These are phyloP conservation scores for Vanderwaltozyma verrucispora DNA, from an alignment of 805 yeast genomes.

Conservation along the genomic window DNA sequence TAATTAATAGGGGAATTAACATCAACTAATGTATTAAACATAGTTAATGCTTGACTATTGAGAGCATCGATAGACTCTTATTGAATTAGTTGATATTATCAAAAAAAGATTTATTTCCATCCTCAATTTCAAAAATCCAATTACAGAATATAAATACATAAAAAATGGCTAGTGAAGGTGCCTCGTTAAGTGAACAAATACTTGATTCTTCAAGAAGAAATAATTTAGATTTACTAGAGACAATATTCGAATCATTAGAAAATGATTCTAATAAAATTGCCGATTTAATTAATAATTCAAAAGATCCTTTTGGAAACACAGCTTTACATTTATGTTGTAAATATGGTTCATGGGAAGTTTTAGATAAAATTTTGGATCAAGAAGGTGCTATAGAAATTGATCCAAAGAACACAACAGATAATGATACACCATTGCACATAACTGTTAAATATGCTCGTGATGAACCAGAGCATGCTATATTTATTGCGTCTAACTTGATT, in stretches of 20 bases:
- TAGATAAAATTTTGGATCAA: slow-evolving; percentile 72
- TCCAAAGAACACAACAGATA: slow-evolving; percentile 58
- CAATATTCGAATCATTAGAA: slow-evolving; percentile 38
- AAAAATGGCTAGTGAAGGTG: slow-evolving; percentile 43
- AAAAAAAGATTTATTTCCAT: too few species aligned
- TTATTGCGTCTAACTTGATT: slow-evolving; percentile 65
- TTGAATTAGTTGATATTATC: too few species aligned
- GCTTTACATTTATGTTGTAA: slow-evolving; percentile 75
- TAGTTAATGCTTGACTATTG: too few species aligned
- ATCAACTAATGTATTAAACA: too few species aligned
- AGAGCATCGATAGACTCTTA: too few species aligned
- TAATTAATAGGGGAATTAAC: background rate
- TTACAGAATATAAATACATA: background rate
- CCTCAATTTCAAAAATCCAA: too few species aligned
- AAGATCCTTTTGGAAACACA: slow-evolving; percentile 69
- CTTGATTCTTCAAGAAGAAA: slow-evolving; percentile 83
- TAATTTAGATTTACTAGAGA: slow-evolving; percentile 62
- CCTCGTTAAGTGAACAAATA: slow-evolving; percentile 65
- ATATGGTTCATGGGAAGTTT: slow-evolving; percentile 76
- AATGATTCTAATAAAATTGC: slow-evolving; percentile 30
- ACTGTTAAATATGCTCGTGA: slow-evolving; percentile 68
- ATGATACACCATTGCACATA: slow-evolving; percentile 82
- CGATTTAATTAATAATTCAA: slow-evolving; percentile 53
- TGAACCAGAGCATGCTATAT: slow-evolving; percentile 79
- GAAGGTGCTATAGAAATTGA: slow-evolving; percentile 83